Conservation (phyloP, 2,329 filamentous ascomycete genomes). For the Stagonosporopsis vannaccii region DNA sequence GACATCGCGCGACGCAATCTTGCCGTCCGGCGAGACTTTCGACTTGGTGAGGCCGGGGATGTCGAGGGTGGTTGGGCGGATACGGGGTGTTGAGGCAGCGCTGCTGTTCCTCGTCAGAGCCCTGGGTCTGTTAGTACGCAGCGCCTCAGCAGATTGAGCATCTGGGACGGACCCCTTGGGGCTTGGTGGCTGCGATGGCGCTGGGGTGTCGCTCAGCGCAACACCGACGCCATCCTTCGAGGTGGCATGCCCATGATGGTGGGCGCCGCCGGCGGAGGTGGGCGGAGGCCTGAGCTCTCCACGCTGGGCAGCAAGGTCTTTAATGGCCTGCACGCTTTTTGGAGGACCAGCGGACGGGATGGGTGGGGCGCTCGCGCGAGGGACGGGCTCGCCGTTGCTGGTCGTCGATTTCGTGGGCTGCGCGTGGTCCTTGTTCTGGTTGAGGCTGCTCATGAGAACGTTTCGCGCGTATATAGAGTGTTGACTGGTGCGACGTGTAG, state of each 20-base stretch:
- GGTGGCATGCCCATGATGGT: constrained; percentile 25
- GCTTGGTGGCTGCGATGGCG: constrained; percentile 67
- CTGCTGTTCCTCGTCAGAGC: constrained; percentile 76
- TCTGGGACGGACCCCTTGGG: constrained; percentile 64
- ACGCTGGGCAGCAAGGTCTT: constrained; percentile 33
- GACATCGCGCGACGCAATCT: constrained; percentile 91
- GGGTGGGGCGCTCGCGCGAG: constrained; percentile 30
- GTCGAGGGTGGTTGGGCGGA: constrained; percentile 93
- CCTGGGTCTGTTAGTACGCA: constrained; percentile 53
- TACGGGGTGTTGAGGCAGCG: constrained; percentile 76
- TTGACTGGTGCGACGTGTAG: constrained; percentile 49
- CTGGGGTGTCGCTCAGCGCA: constrained; percentile 68
- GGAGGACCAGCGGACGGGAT: constrained; percentile 23
- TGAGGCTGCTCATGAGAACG: constrained; percentile 58
- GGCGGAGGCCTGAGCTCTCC: constrained; percentile 44
- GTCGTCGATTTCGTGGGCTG: constrained; percentile 19
- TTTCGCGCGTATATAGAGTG: constrained; percentile 60
- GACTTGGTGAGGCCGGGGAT: constrained; percentile 97
- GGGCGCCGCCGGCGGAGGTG: constrained; percentile 18
- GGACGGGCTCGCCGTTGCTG: constrained; percentile 28
- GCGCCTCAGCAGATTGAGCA: constrained; percentile 17
- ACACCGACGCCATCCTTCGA: constrained; percentile 56
- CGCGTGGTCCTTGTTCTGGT: constrained; percentile 31
- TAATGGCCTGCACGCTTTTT: constrained; percentile 36
- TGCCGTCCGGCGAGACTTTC: constrained; percentile 92